Percentiles rank a stretch among this genome's conserved stretches.
Conservation (phyloP, 2,329 filamentous ascomycete species). For the Colletotrichum cordylinicola region DNA sequence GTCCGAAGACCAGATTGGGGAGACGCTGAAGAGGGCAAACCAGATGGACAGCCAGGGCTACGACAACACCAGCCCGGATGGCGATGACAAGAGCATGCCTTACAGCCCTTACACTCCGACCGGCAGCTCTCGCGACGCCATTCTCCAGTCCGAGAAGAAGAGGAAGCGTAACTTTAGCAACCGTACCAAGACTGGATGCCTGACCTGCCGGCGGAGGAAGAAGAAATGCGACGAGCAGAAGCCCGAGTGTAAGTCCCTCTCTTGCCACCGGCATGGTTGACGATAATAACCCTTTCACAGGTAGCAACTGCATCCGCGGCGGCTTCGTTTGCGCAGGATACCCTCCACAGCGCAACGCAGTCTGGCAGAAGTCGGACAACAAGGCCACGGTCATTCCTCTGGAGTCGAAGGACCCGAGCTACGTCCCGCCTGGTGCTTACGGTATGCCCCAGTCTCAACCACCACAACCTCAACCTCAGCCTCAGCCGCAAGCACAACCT, state of each 20-base stretch:
- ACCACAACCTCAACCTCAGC: not conserved
- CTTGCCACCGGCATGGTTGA: not conserved
- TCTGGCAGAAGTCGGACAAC: slow-evolving; percentile 78
- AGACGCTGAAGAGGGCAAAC: slow-evolving; percentile 49
- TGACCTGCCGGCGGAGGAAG: slow-evolving; percentile 90
- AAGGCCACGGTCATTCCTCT: slow-evolving; percentile 74
- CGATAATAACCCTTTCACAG: slow-evolving; percentile 46
- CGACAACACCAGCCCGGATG: slow-evolving; percentile 59
- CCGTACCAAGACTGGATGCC: slow-evolving; percentile 92
- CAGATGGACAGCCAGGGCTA: slow-evolving; percentile 55
- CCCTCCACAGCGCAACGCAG: slow-evolving; percentile 74
- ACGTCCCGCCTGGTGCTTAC: slow-evolving; percentile 66
- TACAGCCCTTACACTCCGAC: slow-evolving; percentile 47
- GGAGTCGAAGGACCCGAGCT: slow-evolving; percentile 80
- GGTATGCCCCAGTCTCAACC: slow-evolving; percentile 58
- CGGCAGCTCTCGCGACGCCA: slow-evolving; percentile 46
- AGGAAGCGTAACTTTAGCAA: slow-evolving; percentile 88
- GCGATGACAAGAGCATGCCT: slow-evolving; percentile 51
- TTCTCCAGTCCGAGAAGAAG: slow-evolving; percentile 69
- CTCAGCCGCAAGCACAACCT: slow-evolving; percentile 28
- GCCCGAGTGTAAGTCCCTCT: slow-evolving; percentile 78
- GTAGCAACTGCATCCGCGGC: slow-evolving; percentile 88
- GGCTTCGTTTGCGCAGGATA: slow-evolving; percentile 94
- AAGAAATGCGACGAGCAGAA: slow-evolving; percentile 98
- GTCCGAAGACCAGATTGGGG: slow-evolving; percentile 55